Conservation (phyloP, 2,329 filamentous ascomycete species). For the Lachnellula hyalina region DNA sequence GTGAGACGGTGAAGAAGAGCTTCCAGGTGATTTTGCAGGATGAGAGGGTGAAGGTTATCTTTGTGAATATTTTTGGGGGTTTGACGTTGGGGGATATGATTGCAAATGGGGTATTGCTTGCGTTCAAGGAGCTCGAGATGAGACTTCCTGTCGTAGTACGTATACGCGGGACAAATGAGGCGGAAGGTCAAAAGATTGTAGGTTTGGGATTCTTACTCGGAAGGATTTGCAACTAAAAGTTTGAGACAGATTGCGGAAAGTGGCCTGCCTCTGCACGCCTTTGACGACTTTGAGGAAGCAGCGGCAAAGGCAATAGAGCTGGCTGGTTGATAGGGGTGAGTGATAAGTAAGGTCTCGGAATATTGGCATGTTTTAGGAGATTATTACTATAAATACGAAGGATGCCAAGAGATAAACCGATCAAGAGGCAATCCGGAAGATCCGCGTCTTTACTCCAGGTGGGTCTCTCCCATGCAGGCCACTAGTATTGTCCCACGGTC, state of each 20-base stretch:
- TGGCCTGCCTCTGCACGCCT: conserved; percentile 62
- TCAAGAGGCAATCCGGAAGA: too few species aligned
- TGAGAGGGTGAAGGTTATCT: conserved; percentile 63
- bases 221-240: not conserved
- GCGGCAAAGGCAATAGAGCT: conserved; percentile 60
- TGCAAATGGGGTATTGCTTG: conserved; percentile 66
- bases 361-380: too few species aligned
- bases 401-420: too few species aligned
- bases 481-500: too few species aligned
- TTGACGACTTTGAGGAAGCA: conserved; percentile 70
- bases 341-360: too few species aligned
- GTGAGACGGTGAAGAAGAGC: conserved; percentile 70
- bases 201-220: conserved; percentile 19
- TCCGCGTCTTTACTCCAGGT: too few species aligned
- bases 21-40: conserved; percentile 72
- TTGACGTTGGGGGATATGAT: conserved; percentile 68
- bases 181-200: conserved; percentile 60
- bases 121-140: conserved; percentile 63
- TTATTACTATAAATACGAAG: too few species aligned
- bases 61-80: conserved; percentile 68
- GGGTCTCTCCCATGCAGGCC: too few species aligned
- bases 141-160: conserved; percentile 72
- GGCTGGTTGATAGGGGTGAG: conserved; percentile 26
- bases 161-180: conserved; percentile 70
- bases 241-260: conserved; percentile 54